phyloP scores from a whole-genome alignment of 2,329 filamentous ascomycete genomes.

The Fusarium dimerum region DNA sequence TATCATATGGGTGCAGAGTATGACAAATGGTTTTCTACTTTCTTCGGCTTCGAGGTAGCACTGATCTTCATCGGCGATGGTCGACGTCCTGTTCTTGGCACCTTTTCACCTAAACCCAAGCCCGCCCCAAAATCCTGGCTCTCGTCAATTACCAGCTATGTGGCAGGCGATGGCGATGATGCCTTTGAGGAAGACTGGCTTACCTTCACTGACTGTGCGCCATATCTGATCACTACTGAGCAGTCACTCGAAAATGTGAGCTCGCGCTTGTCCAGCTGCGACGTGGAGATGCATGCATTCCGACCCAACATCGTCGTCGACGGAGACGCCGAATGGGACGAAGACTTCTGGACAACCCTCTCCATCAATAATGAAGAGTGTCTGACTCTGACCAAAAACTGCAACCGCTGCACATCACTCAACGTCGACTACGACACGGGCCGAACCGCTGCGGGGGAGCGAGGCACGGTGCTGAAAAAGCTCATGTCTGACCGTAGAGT shows the following conservation, averaged over 20 bases:
- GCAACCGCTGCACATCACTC: constrained; percentile 66
- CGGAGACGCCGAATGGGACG: constrained; percentile 62
- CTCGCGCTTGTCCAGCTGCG: constrained; percentile 49
- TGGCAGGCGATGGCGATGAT: constrained; percentile 21
- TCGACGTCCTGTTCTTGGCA: constrained; percentile 62
- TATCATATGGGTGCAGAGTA: constrained; percentile 64
- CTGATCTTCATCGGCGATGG: constrained; percentile 67
- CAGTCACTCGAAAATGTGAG: constrained; percentile 70
- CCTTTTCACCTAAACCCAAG: constrained; percentile 42
- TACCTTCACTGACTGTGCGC: constrained; percentile 73
- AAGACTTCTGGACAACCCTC: constrained; percentile 73
- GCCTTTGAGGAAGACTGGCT: constrained; percentile 48
- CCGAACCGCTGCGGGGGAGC: constrained; percentile 54
- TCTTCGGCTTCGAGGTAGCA: constrained; percentile 62
- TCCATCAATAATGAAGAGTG: constrained; percentile 39
- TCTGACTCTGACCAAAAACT: constrained; percentile 68
- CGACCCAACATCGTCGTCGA: constrained; percentile 72
- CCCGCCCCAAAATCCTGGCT: constrained; percentile 35
- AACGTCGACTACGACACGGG: constrained; percentile 73
- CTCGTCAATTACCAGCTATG: constrained; percentile 35
- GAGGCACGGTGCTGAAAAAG: constrained; percentile 66
- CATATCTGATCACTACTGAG: constrained; percentile 71
- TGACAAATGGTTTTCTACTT: constrained; percentile 67
- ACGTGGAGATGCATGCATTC: constrained; percentile 68
- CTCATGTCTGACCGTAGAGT: constrained; percentile 71